Percentiles rank a stretch among this genome's conserved stretches.
phyloP scores from a whole-genome alignment of 2,329 filamentous ascomycete species.

The Mycosphaerelloides madeirae region DNA sequence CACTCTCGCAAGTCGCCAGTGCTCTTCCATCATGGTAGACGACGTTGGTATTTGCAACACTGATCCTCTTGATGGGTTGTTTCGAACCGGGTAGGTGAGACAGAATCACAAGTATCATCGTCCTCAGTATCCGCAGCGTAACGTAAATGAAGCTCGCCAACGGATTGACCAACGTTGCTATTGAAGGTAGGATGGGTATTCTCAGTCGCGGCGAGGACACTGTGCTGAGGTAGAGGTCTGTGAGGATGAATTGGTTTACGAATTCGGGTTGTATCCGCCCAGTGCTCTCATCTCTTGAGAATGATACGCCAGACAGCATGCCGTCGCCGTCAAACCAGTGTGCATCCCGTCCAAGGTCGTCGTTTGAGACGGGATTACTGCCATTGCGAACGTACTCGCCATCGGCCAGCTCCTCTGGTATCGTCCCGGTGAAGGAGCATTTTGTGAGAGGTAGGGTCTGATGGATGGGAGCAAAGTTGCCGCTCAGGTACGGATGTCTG shows the following conservation, averaged over 20 bases:
- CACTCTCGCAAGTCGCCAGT: conserved; percentile 66
- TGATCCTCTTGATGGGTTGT: conserved; percentile 60
- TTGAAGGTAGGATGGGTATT: conserved; percentile 61
- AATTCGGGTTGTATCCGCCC: conserved; percentile 55
- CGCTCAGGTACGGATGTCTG: conserved; percentile 50
- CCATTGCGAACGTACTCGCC: conserved; percentile 71
- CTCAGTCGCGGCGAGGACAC: conserved; percentile 45
- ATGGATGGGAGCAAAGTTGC: conserved; percentile 66
- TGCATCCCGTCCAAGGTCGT: conserved; percentile 56
- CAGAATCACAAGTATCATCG: conserved; percentile 53
- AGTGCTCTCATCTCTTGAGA: conserved; percentile 42
- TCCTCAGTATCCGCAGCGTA: conserved; percentile 51
- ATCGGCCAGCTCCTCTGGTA: conserved; percentile 61
- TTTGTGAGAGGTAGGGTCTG: conserved; percentile 52
- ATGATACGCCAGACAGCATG: conserved; percentile 66
- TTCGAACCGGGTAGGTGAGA: conserved; percentile 55
- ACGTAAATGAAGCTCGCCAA: conserved; percentile 51
- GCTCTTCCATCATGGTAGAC: conserved; percentile 65
- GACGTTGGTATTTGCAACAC: conserved; percentile 64
- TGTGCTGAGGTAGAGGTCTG: conserved; percentile 59
- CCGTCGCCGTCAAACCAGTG: conserved; percentile 75
- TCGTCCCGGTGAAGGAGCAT: conserved; percentile 54
- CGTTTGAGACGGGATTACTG: conserved; percentile 61
- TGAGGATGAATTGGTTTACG: conserved; percentile 65
- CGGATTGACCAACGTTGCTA: conserved; percentile 60